Evolutionary conservation across 169 alveolate species (phyloP), one percentile per base, ranked within the genome.

Genomic region (Plasmodium coatneyi): DNA sequence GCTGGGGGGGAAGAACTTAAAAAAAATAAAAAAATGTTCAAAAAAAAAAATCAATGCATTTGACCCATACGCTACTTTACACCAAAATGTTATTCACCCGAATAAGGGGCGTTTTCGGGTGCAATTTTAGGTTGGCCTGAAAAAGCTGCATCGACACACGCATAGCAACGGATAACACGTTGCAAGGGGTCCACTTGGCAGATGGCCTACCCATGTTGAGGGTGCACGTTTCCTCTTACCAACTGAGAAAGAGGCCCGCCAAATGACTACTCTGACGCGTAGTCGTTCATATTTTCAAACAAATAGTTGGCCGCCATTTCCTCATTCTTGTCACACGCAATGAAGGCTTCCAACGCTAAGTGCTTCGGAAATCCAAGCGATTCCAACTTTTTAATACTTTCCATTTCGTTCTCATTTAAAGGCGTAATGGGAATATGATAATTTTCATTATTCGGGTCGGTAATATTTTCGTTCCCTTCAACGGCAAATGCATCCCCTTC

Each of bases 241-340:
- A 49, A 49, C 1, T 0, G 22, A 49, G 25, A 49, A 49, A 49
- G 5, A 49, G 1, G 22, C 22, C 22, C 60, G 60, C 60, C 60
- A 49, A 49, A 49, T 86, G 28, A 30, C 52, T 84, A 95, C 56
- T 92, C 96, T 0, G 92, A 91, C 14, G 92, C 56, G 71, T 95
- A 95, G 80, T 97, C 98, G 43, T 96, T 92, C 87, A 95, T 87
- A 80, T 97, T 96, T 91, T 97, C 98, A 28, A 97, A 96, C 81
- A 97, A 90, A 83, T 96, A 97, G 91, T 97, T 97, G n/a, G 98
- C 98, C 2, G 98, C 98, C 95, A 97, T 89, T 84, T 97, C 99
- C 95, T 98, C 99, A 92, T 99, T 97, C 92, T 98, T 98, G 81
- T 98, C 99, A 92, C 99, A 99, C 4, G 99, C 99, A 72, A 99